phyloP scores from a whole-genome alignment of 2,329 filamentous ascomycete species.

The Cladophialophora chaetospira region DNA sequence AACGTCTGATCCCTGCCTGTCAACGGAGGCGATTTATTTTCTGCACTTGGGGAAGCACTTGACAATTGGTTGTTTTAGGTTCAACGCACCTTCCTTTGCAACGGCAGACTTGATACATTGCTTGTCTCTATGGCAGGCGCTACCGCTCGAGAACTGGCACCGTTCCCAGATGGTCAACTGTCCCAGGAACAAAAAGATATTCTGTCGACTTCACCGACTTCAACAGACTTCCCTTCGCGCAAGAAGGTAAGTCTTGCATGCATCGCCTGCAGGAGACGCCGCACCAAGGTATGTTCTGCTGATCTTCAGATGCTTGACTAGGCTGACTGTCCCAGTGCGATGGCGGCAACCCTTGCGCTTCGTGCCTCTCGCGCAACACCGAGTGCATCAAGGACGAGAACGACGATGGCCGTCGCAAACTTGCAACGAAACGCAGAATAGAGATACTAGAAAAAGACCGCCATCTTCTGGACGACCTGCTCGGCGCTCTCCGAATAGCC shows the following conservation, averaged over 20 bases:
- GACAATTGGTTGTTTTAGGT: too few species aligned
- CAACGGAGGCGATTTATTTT: too few species aligned
- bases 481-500: constrained; percentile 28
- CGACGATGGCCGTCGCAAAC: constrained; percentile 37
- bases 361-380: constrained; percentile 35
- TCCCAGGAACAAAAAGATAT: neutral
- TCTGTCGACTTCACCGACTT: neutral
- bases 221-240: neutral
- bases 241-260: constrained; percentile 23
- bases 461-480: constrained; percentile 32
- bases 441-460: constrained; percentile 40
- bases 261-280: constrained; percentile 16
- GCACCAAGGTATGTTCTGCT: constrained; percentile 7
- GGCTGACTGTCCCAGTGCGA: constrained; percentile 32
- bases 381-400: constrained; percentile 36
- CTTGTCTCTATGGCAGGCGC: neutral
- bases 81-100: too few species aligned
- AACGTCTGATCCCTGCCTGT: too few species aligned
- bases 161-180: neutral
- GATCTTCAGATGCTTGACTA: neutral
- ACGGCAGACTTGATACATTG: too few species aligned
- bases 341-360: constrained; percentile 36
- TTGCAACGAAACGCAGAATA: constrained; percentile 32
- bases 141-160: neutral
- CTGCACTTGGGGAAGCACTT: too few species aligned